Base-by-base conservation (phyloP, 2,329 filamentous ascomycete species). In the Falciphora oryzae region DNA sequence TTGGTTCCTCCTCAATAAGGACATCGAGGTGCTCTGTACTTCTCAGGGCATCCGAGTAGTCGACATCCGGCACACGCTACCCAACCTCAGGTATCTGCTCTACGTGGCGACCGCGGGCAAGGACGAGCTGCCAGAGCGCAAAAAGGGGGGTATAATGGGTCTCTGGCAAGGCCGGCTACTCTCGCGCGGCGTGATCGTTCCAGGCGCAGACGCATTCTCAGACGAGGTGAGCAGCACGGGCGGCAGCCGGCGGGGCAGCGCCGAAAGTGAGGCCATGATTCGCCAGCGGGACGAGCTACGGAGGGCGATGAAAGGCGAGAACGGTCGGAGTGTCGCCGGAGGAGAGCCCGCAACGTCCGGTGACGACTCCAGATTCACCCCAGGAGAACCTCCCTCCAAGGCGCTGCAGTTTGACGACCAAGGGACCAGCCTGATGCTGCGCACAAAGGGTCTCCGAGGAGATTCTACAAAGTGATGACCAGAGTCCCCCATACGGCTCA, bases 1-100 rank as follows among this genome's bases (percentile, higher is more conserved):
- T 14, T 95, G 97, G 73, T 99, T 98, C 71, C 80, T 98, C n/a
- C 83, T 99, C 18, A 98, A 98, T 79, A 97, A 98, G 77, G 82
- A 98, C 72, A 93, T 99, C 65, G 93, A 98, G 70, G 77, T 81
- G 0, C 78, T 89, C 4, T 88, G 86, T 66, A 78, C 80, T 4
- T 80, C 82, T 1, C 88, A 93, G 68, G 89, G 89, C 0, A 79
- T 97, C 16, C 88, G 89, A 60, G 88, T 96, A 1, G 84, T 97
- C 67, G 95, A 99, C 72, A 92, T 97, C 25, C 85, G 95, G 5
- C 92, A 98, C 70, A 96, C 94, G 0, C 79, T 98, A 8, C 93
- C 94, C 1, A 99, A 99, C 72, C 80, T 99, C 13, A 96, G 97
- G 74, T 97, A 97, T 70, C 79, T 98, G 22, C 80, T 98, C 2